Percentiles rank a stretch among this genome's conserved stretches.
Conservation (phyloP, 2,329 filamentous ascomycete species). For the Scedosporium minutisporum region DNA sequence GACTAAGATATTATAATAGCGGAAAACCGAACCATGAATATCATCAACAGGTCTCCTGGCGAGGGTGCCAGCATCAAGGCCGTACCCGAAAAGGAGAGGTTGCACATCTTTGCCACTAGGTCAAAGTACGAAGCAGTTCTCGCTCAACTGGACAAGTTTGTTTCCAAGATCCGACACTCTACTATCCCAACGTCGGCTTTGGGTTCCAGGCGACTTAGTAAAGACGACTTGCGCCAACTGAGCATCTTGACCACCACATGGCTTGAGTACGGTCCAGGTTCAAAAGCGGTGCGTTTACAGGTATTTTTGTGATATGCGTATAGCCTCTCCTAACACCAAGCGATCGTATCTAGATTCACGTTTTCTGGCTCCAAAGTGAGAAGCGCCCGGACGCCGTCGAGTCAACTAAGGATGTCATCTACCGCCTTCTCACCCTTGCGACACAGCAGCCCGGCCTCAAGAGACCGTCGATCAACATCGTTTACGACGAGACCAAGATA, state of each 20-base stretch:
- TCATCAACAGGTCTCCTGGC: constrained; percentile 18
- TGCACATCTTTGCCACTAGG: constrained; percentile 9
- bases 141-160: constrained; percentile 23
- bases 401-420: neutral
- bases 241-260: constrained; percentile 22
- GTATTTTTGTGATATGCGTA: neutral
- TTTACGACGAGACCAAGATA: too few species aligned
- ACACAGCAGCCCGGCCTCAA: neutral
- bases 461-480: neutral
- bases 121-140: constrained; percentile 18
- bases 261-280: neutral
- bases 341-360: constrained; percentile 8
- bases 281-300: neutral
- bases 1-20: neutral
- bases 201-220: constrained; percentile 11
- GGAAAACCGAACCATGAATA: neutral
- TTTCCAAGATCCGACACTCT: constrained; percentile 16
- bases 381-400: neutral
- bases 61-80: constrained; percentile 7
- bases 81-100: constrained; percentile 9
- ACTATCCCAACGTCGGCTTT: constrained; percentile 16
- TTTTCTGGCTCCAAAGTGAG: constrained; percentile 10
- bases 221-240: constrained; percentile 19
- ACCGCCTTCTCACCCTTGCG: neutral
- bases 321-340: neutral